These are phyloP conservation scores for Pyricularia sp. DNA, from an alignment of 2,329 filamentous ascomycete species.

Conservation along the genomic window DNA sequence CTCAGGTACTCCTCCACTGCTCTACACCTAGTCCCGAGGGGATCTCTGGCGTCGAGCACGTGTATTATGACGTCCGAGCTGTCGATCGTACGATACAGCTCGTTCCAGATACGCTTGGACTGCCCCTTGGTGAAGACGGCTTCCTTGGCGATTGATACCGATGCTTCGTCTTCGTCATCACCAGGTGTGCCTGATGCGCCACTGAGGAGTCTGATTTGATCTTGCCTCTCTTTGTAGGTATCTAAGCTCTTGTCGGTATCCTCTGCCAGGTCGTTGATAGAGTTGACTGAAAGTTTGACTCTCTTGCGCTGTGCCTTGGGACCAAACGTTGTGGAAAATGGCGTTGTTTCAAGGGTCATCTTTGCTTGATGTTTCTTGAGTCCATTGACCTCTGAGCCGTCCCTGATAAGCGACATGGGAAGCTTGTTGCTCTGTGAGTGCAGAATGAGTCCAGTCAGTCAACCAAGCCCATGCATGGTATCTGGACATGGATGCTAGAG, in stretches of 20 bases:
- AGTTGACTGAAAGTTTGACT: slow-evolving; percentile 78
- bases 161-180: slow-evolving; percentile 34
- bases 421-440: slow-evolving; percentile 58
- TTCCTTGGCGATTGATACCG: slow-evolving; percentile 59
- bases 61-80: slow-evolving; percentile 96
- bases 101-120: slow-evolving; percentile 94
- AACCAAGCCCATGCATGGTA: background rate
- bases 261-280: slow-evolving; percentile 71
- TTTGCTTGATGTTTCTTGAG: slow-evolving; percentile 85
- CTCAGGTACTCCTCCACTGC: slow-evolving; percentile 89
- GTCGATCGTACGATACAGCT: slow-evolving; percentile 70
- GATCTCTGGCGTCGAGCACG: slow-evolving; percentile 82
- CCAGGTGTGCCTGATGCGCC: slow-evolving; percentile 52
- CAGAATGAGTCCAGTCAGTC: background rate
- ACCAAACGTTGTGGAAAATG: slow-evolving; percentile 84
- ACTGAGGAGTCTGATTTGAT: slow-evolving; percentile 68
- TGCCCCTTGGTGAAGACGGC: slow-evolving; percentile 92
- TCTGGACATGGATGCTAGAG: background rate
- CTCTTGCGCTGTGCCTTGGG: slow-evolving; percentile 89
- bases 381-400: slow-evolving; percentile 68
- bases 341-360: slow-evolving; percentile 80
- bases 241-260: slow-evolving; percentile 75
- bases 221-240: slow-evolving; percentile 68
- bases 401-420: slow-evolving; percentile 86
- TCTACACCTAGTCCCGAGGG: slow-evolving; percentile 79